These are phyloP conservation scores for Aspergillus heteromorphus DNA, from an alignment of 495 filamentous ascomycete genomes.

Conservation along the genomic window DNA sequence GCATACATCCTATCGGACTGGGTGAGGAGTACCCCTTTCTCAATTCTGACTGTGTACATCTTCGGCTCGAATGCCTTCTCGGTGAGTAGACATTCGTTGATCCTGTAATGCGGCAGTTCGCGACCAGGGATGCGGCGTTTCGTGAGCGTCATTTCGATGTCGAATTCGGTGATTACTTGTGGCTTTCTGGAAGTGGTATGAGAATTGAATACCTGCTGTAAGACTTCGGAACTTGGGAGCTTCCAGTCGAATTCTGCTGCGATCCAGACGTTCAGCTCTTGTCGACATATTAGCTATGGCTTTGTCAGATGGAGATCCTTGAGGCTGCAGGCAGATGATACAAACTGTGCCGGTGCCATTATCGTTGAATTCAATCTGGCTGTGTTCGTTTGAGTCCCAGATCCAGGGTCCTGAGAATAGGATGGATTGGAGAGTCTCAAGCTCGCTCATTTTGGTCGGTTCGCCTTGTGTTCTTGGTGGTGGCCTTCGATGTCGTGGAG, in stretches of 20 bases:
- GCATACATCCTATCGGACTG: not conserved
- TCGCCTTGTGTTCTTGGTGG: no score
- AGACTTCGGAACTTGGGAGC: not conserved
- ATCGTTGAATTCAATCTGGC: not conserved
- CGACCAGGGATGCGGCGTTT: not conserved
- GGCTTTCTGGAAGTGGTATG: not conserved
- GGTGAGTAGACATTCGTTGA: slow-evolving; percentile 1
- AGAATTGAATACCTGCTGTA: not conserved
- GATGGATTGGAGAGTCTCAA: not conserved
- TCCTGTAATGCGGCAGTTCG: not conserved
- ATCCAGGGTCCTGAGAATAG: not conserved
- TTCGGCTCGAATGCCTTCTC: not conserved
- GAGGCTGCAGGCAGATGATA: not conserved
- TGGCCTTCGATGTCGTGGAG: no score
- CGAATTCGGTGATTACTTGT: not conserved
- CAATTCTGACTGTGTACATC: not conserved
- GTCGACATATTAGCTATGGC: not conserved
- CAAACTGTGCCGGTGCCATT: not conserved
- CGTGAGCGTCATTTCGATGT: not conserved
- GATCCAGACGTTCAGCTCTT: not conserved
- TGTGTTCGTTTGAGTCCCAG: not conserved
- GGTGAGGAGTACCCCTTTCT: not conserved
- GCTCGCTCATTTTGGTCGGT: no score
- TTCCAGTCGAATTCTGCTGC: not conserved
- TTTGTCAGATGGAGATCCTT: not conserved